phyloP scores from a whole-genome alignment of 2,329 filamentous ascomycete species.

The Dactylonectria macrodidyma region DNA sequence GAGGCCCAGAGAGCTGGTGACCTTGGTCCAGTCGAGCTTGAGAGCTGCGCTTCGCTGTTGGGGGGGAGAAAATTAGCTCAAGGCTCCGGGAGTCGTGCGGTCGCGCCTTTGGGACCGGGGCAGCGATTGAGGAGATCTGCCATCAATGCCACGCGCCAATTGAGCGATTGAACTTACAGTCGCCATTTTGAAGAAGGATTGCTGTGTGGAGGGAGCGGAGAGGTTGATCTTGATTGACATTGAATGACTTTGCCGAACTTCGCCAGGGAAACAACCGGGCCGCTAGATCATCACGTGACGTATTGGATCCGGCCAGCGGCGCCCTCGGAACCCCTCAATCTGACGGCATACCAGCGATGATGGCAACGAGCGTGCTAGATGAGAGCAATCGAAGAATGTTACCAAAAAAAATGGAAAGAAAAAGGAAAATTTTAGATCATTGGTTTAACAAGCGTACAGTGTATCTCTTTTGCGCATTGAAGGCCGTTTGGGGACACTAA shows the following conservation, averaged over 20 bases:
- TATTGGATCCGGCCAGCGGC: slow-evolving; percentile 32
- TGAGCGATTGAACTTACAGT: slow-evolving; percentile 70
- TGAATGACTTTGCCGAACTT: slow-evolving; percentile 63
- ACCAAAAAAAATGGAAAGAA: neutral
- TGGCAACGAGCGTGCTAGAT: slow-evolving; percentile 14
- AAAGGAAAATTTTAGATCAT: neutral
- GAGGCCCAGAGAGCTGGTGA: slow-evolving; percentile 94
- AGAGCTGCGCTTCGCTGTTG: slow-evolving; percentile 94
- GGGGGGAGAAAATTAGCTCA: slow-evolving; percentile 70
- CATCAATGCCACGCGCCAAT: slow-evolving; percentile 46
- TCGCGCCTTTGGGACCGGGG: slow-evolving; percentile 31
- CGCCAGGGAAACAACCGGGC: slow-evolving; percentile 51
- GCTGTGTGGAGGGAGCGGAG: slow-evolving; percentile 63
- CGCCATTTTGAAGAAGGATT: slow-evolving; percentile 74
- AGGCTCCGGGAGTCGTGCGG: slow-evolving; percentile 39
- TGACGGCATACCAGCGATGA: slow-evolving; percentile 8
- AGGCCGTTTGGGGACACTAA: neutral
- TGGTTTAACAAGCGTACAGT: no score
- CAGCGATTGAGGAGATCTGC: slow-evolving; percentile 35
- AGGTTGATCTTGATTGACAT: slow-evolving; percentile 64
- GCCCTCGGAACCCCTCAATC: slow-evolving; percentile 45
- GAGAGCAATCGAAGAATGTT: neutral
- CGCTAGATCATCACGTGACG: slow-evolving; percentile 53
- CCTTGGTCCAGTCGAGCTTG: slow-evolving; percentile 99
- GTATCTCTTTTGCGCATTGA: no score